Conservation (phyloP, 371 early-diverging fungal genomes). For the Apophysomyces trapeziformis region DNA sequence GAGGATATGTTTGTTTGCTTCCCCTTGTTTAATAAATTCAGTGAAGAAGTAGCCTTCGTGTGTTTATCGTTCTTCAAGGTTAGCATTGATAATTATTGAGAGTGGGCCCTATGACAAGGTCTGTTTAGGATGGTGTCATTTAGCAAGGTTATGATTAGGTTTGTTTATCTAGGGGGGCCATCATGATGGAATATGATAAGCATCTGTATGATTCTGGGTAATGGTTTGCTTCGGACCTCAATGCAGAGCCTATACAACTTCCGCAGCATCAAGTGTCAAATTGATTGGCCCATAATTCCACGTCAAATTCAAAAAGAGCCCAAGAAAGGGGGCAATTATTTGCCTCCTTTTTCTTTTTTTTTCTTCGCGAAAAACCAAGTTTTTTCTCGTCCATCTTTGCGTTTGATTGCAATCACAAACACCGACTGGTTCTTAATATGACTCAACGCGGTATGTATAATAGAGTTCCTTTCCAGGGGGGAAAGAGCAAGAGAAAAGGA, state of each 20-base stretch:
- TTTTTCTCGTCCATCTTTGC: constrained; percentile 1
- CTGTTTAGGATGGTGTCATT: no score
- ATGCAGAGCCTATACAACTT: background rate
- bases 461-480: background rate
- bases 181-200: no score
- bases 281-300: constrained; percentile 1
- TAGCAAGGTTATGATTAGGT: no score
- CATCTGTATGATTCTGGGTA: no score
- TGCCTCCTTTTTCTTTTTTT: background rate
- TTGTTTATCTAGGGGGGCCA: no score
- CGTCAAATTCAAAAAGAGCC: constrained; percentile 6
- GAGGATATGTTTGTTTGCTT: no score
- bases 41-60: no score
- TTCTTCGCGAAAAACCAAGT: constrained; percentile 7
- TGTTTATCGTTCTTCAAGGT: no score
- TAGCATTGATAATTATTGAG: no score
- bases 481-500: background rate
- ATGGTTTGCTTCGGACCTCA: no score
- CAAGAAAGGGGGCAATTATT: background rate
- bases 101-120: no score
- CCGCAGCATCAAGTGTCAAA: background rate
- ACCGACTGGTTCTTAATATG: background rate
- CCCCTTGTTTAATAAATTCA: no score
- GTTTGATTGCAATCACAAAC: background rate
- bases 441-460: constrained; percentile 6